Evolutionary conservation across 345 rosid species (phyloP).

Genomic region (Populus nigra): DNA sequence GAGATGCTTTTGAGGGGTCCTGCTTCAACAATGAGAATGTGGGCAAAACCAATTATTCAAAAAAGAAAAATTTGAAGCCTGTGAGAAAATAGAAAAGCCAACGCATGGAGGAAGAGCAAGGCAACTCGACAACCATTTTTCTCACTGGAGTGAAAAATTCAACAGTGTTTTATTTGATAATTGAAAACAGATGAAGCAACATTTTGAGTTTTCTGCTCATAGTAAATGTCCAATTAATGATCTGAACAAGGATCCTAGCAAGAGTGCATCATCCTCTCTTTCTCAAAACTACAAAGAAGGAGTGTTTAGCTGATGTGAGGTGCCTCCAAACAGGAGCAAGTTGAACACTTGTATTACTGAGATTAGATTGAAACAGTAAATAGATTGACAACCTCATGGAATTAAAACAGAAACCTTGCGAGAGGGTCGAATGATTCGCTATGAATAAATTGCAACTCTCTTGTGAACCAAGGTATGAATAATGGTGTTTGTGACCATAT

Average conservation of each 20-base stretch:
- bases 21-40: slow-evolving; percentile 31
- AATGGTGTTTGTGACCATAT: not conserved
- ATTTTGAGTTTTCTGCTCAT: not conserved
- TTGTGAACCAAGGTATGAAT: not conserved
- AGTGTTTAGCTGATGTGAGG: not conserved
- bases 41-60: not conserved
- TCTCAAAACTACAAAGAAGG: not conserved
- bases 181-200: not conserved
- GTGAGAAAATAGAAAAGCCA: not conserved
- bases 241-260: not conserved
- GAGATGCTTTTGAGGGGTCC: slow-evolving; percentile 61
- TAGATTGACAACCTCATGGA: not conserved
- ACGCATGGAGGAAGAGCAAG: not conserved
- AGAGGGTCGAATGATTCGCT: not conserved
- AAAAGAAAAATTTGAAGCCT: not conserved
- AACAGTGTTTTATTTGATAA: not conserved
- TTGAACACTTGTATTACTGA: not conserved
- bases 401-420: not conserved
- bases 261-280: not conserved
- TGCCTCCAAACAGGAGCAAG: not conserved
- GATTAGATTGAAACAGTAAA: not conserved
- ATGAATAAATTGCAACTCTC: not conserved
- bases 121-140: not conserved
- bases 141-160: not conserved
- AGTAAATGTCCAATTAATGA: not conserved